A percentile compares a stretch with the other conserved stretches of the same genome.
Evolutionary conservation across 2,329 filamentous ascomycete species (phyloP).

Genomic region (Chaetomium sp.): DNA sequence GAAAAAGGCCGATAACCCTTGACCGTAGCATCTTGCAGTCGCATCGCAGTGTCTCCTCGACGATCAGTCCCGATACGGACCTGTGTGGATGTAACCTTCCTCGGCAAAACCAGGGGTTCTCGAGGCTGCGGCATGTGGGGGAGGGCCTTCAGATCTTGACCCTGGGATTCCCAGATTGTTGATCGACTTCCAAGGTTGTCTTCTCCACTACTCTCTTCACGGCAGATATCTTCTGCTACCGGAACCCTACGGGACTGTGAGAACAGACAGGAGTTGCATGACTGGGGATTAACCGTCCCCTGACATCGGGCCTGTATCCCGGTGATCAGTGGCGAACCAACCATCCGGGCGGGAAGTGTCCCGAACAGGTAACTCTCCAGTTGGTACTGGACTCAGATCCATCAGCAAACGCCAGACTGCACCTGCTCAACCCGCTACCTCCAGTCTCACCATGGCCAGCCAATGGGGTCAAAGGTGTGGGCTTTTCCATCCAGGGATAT

Average conservation of each 20-base stretch:
- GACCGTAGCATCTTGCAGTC: conserved; percentile 2
- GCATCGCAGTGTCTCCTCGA: conserved; percentile 12
- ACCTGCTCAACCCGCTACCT: not conserved
- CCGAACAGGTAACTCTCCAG: conserved; percentile 21
- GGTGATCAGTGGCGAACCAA: conserved; percentile 8
- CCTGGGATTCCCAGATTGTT: conserved; percentile 3
- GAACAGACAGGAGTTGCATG: not conserved
- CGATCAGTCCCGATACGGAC: conserved; percentile 18
- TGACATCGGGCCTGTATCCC: not conserved
- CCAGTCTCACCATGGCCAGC: not conserved
- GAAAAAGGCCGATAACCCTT: conserved; percentile 4
- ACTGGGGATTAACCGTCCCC: not conserved
- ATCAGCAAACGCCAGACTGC: not conserved
- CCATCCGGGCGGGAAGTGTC: conserved; percentile 4
- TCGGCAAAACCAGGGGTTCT: conserved; percentile 16
- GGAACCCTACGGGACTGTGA: not conserved
- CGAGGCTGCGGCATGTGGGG: conserved; percentile 6
- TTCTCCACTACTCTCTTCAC: not conserved
- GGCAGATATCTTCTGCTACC: not conserved
- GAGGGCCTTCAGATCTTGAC: conserved; percentile 10
- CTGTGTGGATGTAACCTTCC: conserved; percentile 14
- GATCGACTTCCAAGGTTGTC: conserved; percentile 7
- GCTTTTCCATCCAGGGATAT: not conserved
- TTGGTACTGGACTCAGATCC: conserved; percentile 12
- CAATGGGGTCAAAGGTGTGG: not conserved